Base-by-base conservation (phyloP, 1,284 basidiomycete genomes). In the Farysia itapuensis region DNA sequence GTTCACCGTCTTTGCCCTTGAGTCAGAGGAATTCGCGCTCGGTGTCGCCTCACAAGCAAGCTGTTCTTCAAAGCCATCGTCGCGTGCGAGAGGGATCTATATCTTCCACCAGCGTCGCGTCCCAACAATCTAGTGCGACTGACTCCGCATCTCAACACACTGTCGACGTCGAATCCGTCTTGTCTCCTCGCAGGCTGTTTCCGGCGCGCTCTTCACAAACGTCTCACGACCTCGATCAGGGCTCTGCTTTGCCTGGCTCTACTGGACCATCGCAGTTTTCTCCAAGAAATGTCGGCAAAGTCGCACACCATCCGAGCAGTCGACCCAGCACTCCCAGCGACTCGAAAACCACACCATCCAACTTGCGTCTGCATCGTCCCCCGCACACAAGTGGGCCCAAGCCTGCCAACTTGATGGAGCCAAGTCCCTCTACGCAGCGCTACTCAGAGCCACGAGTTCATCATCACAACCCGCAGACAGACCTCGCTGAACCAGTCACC, bases 31-130 rank as follows among this genome's bases (percentile, higher is more conserved):
- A 39, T 20, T 60, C 57, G 0, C 30, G 47, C 15, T 53, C 57
- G 4, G 57, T 60, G 15, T 60, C 57, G 13, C 57, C 57, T 4
- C 57, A 60, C 32, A 60, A 60, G 19, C 57, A 60, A 31, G 57
- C 50, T 19, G 18, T 60, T 13, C 29, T 60, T 5, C 57, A 60
- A 16, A 53, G 44, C 33, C 57, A 60, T 29, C 42, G 50, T 12
- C 42, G 46, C 4, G 50, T 49, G 23, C 50, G 57, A 28, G 50
- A 52, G 39, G 56, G 49, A 8, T 49, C 56, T 2, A 18, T 16
- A 8, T 33, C 31, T 9, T 9, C 31, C 12, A 33, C 11, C 12
- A 33, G 31, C 18, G 18, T 18, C 9, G 12, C 18, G 11, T 33
- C 31, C 12, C 25, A 9, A 28, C 9, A 9, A n/a, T 28, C 25